Percentiles rank a stretch among this genome's conserved stretches.
Evolutionary conservation across 2,329 filamentous ascomycete species (phyloP).

Genomic region (Byssoonygena ceratinophila): DNA sequence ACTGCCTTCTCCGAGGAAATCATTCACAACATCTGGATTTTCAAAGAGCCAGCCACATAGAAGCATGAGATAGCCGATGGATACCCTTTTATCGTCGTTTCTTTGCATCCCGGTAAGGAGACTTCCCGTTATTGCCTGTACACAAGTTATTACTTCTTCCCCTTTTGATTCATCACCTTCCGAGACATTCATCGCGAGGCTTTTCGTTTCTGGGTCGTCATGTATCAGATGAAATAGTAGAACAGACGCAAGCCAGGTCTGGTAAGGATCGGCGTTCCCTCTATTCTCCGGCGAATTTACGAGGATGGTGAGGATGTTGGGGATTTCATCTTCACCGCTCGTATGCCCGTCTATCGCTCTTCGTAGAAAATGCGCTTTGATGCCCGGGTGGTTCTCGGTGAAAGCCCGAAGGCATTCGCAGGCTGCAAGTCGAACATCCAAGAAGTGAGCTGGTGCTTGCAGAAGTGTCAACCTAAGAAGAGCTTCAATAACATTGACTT

Average conservation of each 20-base stretch:
- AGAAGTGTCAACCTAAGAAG: constrained; percentile 72
- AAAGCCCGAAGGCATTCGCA: constrained; percentile 91
- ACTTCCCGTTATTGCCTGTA: constrained; percentile 78
- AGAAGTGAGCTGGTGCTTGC: constrained; percentile 53
- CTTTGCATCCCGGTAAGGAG: constrained; percentile 69
- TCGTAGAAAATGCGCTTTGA: constrained; percentile 73
- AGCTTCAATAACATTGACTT: constrained; percentile 86
- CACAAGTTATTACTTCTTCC: constrained; percentile 89
- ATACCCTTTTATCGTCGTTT: constrained; percentile 64
- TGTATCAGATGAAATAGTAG: constrained; percentile 77
- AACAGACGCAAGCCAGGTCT: constrained; percentile 79
- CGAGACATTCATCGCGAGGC: constrained; percentile 65
- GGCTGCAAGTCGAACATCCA: constrained; percentile 73
- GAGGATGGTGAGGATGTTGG: constrained; percentile 78
- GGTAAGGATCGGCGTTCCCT: constrained; percentile 66
- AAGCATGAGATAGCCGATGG: constrained; percentile 80
- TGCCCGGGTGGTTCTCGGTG: constrained; percentile 68
- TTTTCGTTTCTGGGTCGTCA: constrained; percentile 69
- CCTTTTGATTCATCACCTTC: constrained; percentile 82
- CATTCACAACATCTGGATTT: constrained; percentile 79
- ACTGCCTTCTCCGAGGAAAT: constrained; percentile 84
- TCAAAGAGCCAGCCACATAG: constrained; percentile 86
- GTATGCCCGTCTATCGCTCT: constrained; percentile 81
- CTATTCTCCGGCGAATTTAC: constrained; percentile 55
- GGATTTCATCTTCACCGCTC: constrained; percentile 65